Percentiles rank a stretch among this genome's conserved stretches.
Evolutionary conservation across 257 asterid species (phyloP).

Genomic region (Petrea volubilis): DNA sequence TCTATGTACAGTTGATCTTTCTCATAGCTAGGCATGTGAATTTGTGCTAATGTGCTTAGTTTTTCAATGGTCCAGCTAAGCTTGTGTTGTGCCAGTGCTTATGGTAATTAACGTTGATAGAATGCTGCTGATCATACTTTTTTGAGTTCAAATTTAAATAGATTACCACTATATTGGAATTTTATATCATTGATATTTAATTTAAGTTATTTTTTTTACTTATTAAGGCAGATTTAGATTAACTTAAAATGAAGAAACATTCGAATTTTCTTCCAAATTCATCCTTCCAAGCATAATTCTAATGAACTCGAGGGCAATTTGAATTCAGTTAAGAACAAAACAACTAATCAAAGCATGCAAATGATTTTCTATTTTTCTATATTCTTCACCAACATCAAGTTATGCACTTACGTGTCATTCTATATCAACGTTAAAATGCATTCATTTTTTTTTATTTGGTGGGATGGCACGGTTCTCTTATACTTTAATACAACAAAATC

Average conservation of each 20-base stretch:
- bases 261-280: too few relatives aligned
- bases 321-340: not conserved
- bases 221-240: too few relatives aligned
- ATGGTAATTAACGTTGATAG: not conserved
- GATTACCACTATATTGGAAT: too few relatives aligned
- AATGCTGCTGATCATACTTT: not conserved
- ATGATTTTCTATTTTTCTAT: not conserved
- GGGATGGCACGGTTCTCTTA: constrained; percentile 23
- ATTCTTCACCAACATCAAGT: not conserved
- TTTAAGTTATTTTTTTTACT: too few relatives aligned
- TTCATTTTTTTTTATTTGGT: not conserved
- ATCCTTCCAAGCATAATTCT: too few relatives aligned
- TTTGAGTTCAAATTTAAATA: not conserved
- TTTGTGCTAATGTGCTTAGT: not conserved
- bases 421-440: constrained; percentile 14
- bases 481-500: constrained; percentile 32
- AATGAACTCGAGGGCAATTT: not conserved
- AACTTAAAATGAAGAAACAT: too few relatives aligned
- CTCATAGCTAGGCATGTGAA: not conserved
- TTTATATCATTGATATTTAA: too few relatives aligned
- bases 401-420: constrained; percentile 17
- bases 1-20: not conserved
- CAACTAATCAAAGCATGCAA: not conserved
- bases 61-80: not conserved
- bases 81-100: not conserved